These are phyloP conservation scores for Penicillium polonicum DNA, from an alignment of 2,329 filamentous ascomycete genomes.

Conservation along the genomic window DNA sequence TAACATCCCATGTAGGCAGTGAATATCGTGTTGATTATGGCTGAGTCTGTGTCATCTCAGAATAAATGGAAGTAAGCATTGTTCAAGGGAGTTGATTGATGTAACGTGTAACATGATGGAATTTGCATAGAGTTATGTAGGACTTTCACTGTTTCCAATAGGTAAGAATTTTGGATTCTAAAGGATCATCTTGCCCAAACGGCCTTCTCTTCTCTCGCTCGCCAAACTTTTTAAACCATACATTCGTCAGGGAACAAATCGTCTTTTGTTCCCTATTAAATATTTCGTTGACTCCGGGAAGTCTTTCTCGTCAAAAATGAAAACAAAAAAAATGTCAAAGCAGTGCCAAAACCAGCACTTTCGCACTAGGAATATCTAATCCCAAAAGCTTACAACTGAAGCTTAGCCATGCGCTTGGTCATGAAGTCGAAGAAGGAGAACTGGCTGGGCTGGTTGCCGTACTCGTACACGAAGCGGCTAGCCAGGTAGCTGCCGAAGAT, in stretches of 20 bases:
- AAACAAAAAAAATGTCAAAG: slow-evolving; percentile 1
- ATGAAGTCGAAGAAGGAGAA: slow-evolving; percentile 96
- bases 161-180: slow-evolving; percentile 1
- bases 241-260: slow-evolving; percentile 15
- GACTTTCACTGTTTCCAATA: not conserved
- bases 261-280: slow-evolving; percentile 12
- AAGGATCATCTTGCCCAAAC: not conserved
- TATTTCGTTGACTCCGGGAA: slow-evolving; percentile 4
- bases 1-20: slow-evolving; percentile 12
- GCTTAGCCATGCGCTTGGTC: slow-evolving; percentile 38
- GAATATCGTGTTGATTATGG: slow-evolving; percentile 23
- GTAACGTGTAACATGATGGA: not conserved
- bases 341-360: not conserved
- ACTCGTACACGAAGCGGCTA: slow-evolving; percentile 93
- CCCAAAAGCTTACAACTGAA: slow-evolving; percentile 26
- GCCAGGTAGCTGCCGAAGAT: slow-evolving; percentile 97
- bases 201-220: not conserved
- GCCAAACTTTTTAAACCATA: slow-evolving; percentile 9
- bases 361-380: slow-evolving; percentile 5
- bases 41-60: not conserved
- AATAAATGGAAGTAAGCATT: not conserved
- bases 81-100: not conserved
- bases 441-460: slow-evolving; percentile 86
- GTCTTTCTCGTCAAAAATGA: slow-evolving; percentile 5
- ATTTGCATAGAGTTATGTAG: not conserved